Evolutionary conservation across 2,329 filamentous ascomycete species (phyloP), one percentile per base, ranked within the genome.

Genomic region (Aspergillus intermedius): DNA sequence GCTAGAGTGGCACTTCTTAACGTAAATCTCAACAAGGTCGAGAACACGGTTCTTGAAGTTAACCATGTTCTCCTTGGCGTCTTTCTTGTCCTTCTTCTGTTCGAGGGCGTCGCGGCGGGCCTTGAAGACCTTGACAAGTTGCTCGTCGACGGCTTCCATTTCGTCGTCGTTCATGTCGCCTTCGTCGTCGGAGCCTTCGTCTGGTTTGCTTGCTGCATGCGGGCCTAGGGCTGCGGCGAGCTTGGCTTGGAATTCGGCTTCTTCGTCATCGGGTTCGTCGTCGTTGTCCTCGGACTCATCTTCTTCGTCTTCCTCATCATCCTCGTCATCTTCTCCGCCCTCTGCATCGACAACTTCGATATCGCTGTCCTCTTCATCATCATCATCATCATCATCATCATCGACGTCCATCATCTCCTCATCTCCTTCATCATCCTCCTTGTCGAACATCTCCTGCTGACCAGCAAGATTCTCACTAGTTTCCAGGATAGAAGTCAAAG

Each of bases 21-120:
- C 77, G 67, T 89, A 97, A 54, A 93, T 86, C 51, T 86, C 82
- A 9, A 97, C 77, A 1, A 97, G 79, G 62, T 97, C 93, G 4
- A 97, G 79, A 5, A 96, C 86, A 39, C 91, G 87, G 68, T 88
- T 88, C 75, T 98, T 98, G 78, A 98, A 95, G 70, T 91, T 91
- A 60, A 95, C 75, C 63, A 97, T 88, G 17, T 83, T 89, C 57
- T 91, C 87, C 64, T 88, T 93, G 47, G 91, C 91, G 51, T 91
- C 86, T 63, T 88, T 88, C 60, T 87, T 86, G 62, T 93, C 84
- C 69, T 91, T 87, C 72, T 91, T 93, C 63, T 86, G 85, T 65
- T 78, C 84, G 1, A 75, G 73, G 13, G 74, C 74, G 66, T 88
- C 84, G 55, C 80, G 81, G 44, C 84, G 83, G 56, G 91, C 84